Evolutionary conservation across 805 yeast species (phyloP).

Genomic region (Henningerozyma blattae): DNA sequence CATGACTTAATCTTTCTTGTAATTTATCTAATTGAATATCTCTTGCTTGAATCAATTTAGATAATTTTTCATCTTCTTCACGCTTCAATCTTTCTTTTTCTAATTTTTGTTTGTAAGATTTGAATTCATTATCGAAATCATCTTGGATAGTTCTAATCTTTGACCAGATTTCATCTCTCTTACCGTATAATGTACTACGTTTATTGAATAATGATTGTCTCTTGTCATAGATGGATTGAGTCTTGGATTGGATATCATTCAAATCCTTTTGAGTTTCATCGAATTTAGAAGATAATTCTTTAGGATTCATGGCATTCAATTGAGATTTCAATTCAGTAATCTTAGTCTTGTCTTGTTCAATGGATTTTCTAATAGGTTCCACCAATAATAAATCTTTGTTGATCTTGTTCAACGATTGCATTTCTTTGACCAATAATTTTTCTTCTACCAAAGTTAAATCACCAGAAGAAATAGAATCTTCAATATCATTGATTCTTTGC

Average conservation of each 20-base stretch:
- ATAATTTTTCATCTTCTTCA: constrained; percentile 40
- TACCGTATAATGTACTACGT: constrained; percentile 54
- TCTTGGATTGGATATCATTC: constrained; percentile 48
- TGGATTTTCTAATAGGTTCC: constrained; percentile 62
- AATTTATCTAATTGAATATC: constrained; percentile 45
- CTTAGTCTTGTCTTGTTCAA: constrained; percentile 69
- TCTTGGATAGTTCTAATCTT: constrained; percentile 57
- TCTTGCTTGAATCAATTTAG: constrained; percentile 36
- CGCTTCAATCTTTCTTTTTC: constrained; percentile 66
- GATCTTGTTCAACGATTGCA: constrained; percentile 68
- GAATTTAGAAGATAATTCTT: constrained; percentile 56
- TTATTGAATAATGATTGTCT: constrained; percentile 50
- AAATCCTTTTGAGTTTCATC: constrained; percentile 59
- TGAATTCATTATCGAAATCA: constrained; percentile 65
- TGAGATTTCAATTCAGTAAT: constrained; percentile 63
- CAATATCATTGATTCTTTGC: constrained; percentile 50
- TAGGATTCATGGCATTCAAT: constrained; percentile 40
- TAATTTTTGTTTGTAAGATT: constrained; percentile 54
- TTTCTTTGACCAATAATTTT: constrained; percentile 73
- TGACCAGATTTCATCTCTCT: constrained; percentile 56
- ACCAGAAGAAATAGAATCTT: constrained; percentile 67
- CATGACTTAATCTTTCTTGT: constrained; percentile 59
- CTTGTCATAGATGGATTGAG: constrained; percentile 52
- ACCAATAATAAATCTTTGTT: constrained; percentile 65
- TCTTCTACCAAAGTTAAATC: constrained; percentile 81